Evolutionary conservation across 1,139 yeast genomes (phyloP), one percentile per base, ranked within the genome.

Genomic region (Yamadazyma atmosphaerica): DNA sequence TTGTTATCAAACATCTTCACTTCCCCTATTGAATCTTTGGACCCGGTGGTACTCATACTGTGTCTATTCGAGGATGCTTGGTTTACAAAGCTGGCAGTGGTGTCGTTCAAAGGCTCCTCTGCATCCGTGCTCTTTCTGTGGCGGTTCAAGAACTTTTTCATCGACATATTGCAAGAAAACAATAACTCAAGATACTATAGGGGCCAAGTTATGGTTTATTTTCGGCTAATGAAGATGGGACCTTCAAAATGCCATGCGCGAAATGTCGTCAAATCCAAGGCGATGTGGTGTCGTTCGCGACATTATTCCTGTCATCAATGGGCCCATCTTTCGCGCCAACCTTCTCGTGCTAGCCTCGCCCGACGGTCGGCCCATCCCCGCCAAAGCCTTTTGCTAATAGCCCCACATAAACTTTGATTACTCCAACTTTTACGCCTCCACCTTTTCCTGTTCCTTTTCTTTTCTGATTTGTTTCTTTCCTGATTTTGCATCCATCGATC

Each of bases 11-110:
- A 68, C 57, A 68, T 66, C 33, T 51, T 56, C 21, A 64, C 50
- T 15, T 64, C 70, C 26, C 56, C 51, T 24, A 65, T 49, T 9
- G 70, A 61, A 36, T 63, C 71, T 32, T 58, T 57, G 10, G 72
- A 64, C 16, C 62, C 72, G 4, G 52, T 49, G 10, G 70, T 60
- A 24, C 55, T 50, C 17, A 55, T 51, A 43, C 65, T 63, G 25
- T 44, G 44, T 28, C 52, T 37, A 19, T 40, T 47, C 3, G 53
- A 37, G 1, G 60, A 35, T 3, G 28, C 10, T 15, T 18, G 28
- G 10, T 32, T 32, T 11, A 15, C 21, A 11, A 28, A 28, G 15
- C 26, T 16, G n/a, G 9, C 19, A 4, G 34, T 9, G 4, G 32
- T 19, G 4, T 25, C 38, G 18, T 26, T 26, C 28, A 34, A 26